Evolutionary conservation across 1,284 basidiomycete species (phyloP).

Genomic region (Cryptococcus hybrid): DNA sequence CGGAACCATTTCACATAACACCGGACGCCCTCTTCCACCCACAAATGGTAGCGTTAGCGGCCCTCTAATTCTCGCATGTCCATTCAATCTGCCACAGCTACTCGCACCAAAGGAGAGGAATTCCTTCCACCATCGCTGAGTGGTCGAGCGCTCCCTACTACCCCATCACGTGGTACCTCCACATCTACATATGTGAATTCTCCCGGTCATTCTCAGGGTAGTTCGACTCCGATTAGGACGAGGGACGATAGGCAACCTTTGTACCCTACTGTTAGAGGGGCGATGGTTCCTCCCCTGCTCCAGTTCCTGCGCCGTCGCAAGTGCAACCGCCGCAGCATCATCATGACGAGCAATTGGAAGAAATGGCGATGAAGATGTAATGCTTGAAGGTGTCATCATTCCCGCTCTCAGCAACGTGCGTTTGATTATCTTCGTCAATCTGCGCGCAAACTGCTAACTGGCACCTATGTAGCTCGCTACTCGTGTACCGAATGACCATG

Average conservation of each 20-base stretch:
- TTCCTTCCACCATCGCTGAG: conserved; percentile 13
- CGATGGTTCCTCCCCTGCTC: background rate
- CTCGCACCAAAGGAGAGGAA: conserved; percentile 2
- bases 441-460: background rate
- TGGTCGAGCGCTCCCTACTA: conserved; percentile 10
- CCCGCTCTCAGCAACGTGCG: conserved; percentile 88
- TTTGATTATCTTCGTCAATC: conserved; percentile 10
- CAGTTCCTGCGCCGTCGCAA: conserved; percentile 1
- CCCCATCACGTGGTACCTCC: conserved; percentile 1
- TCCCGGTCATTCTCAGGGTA: background rate
- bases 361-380: conserved; percentile 73
- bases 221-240: background rate
- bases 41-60: background rate
- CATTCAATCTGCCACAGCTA: background rate
- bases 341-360: conserved; percentile 16
- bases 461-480: conserved; percentile 66
- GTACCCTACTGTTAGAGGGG: conserved; percentile 11
- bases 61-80: background rate
- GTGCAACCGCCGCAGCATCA: background rate
- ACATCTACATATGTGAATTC: background rate
- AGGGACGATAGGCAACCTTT: conserved; percentile 4
- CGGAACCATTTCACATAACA: conserved; percentile 30
- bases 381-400: conserved; percentile 90
- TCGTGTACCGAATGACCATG: conserved; percentile 82
- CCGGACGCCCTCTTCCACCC: conserved; percentile 11